A percentile compares a stretch with the other conserved stretches of the same genome.
Conservation (phyloP, 2,329 filamentous ascomycete species). For the Cercospora zeae-maydis region DNA sequence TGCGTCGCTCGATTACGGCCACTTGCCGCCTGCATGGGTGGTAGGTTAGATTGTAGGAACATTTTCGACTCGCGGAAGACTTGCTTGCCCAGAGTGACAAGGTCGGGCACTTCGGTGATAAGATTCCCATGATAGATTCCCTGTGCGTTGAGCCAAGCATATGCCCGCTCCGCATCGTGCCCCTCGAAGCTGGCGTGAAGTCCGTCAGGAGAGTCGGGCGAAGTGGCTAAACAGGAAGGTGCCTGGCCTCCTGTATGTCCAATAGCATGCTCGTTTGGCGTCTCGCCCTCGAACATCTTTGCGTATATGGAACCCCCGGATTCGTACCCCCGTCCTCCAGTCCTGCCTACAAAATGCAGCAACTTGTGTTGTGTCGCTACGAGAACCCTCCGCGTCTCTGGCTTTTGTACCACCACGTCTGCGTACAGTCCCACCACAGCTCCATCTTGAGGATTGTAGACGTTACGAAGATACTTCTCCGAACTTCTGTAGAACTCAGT, state of each 20-base stretch:
- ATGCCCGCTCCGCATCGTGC: constrained; percentile 59
- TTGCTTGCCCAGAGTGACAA: constrained; percentile 64
- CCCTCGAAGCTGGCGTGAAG: constrained; percentile 33
- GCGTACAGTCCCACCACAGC: constrained; percentile 83
- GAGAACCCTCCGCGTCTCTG: constrained; percentile 72
- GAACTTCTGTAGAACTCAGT: constrained; percentile 94
- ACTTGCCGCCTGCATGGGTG: constrained; percentile 61
- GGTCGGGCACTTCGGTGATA: constrained; percentile 52
- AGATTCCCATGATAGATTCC: constrained; percentile 86
- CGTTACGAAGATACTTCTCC: constrained; percentile 81
- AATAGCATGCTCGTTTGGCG: constrained; percentile 71
- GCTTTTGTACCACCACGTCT: constrained; percentile 64
- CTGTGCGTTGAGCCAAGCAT: constrained; percentile 85
- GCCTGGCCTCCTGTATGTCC: constrained; percentile 57
- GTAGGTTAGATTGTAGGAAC: constrained; percentile 69
- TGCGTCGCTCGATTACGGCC: constrained; percentile 63
- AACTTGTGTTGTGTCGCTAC: constrained; percentile 75
- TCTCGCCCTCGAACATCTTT: constrained; percentile 82
- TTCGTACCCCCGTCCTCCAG: constrained; percentile 68
- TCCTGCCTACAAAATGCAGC: constrained; percentile 75
- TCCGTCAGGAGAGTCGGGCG: constrained; percentile 63
- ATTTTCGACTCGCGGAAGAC: constrained; percentile 78
- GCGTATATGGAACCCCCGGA: constrained; percentile 75
- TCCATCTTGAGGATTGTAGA: constrained; percentile 79
- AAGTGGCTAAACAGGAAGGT: constrained; percentile 67